Conservation (phyloP, 768 basidiomycete genomes). For the Lentinula detonsa region DNA sequence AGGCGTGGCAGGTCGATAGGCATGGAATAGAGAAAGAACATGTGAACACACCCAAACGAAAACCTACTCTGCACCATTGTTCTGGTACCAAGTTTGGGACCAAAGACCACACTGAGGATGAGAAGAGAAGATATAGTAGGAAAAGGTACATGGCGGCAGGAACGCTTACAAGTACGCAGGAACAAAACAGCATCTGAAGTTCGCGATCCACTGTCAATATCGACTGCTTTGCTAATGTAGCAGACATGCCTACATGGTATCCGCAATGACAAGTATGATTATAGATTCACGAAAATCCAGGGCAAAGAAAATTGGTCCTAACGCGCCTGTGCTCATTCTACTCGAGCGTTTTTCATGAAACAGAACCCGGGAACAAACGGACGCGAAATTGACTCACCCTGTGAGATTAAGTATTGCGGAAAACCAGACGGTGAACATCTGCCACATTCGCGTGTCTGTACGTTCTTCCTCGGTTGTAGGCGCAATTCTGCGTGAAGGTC, state of each 20-base stretch:
- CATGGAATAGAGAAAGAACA: neutral
- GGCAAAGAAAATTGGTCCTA: constrained; percentile 52
- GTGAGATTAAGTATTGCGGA: constrained; percentile 65
- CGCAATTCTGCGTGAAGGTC: constrained; percentile 33
- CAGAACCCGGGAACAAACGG: neutral
- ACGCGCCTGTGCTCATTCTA: constrained; percentile 51
- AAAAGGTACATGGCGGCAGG: neutral
- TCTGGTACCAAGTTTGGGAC: constrained; percentile 73
- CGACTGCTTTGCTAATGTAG: neutral
- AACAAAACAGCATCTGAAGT: constrained; percentile 26
- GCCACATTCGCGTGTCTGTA: constrained; percentile 51
- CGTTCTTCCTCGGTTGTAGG: constrained; percentile 47
- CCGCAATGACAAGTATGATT: constrained; percentile 32
- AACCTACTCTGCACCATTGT: constrained; percentile 72
- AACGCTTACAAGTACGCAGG: constrained; percentile 57
- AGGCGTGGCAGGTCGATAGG: neutral
- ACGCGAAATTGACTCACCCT: constrained; percentile 25
- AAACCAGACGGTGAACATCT: constrained; percentile 71
- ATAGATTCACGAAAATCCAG: constrained; percentile 48
- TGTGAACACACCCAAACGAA: constrained; percentile 41
- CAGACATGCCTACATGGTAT: constrained; percentile 9
- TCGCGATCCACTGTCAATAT: neutral
- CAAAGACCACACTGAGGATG: constrained; percentile 49
- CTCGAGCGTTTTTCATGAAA: neutral
- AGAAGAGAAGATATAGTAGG: neutral